These are phyloP conservation scores for Alloascoidea hylecoeti DNA, from an alignment of 805 yeast genomes.

Conservation along the genomic window DNA sequence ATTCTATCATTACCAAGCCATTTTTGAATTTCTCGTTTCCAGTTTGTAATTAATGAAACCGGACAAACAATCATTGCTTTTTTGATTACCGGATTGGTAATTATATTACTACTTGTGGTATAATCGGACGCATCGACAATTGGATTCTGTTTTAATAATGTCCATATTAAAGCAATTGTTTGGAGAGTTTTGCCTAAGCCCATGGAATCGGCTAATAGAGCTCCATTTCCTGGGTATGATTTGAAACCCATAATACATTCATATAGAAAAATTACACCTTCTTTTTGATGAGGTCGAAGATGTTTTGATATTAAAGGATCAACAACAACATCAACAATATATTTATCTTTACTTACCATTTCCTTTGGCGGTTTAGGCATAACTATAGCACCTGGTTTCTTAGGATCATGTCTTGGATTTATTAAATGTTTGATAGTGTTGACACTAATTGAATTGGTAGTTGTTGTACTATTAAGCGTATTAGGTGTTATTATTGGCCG, in stretches of 20 bases:
- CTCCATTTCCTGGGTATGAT: conserved; percentile 43
- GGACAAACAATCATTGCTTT: conserved; percentile 82
- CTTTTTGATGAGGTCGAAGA: conserved; percentile 76
- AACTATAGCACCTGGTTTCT: conserved; percentile 14
- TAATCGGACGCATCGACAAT: conserved; percentile 17
- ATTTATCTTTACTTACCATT: conserved; percentile 6
- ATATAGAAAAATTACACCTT: conserved; percentile 72
- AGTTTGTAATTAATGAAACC: conserved; percentile 73
- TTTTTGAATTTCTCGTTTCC: conserved; percentile 80
- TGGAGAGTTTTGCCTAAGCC: conserved; percentile 86
- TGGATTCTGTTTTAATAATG: conserved; percentile 58
- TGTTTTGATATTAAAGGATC: conserved; percentile 22
- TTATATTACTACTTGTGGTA: conserved; percentile 15
- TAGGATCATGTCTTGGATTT: conserved; percentile 10
- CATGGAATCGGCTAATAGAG: conserved; percentile 92
- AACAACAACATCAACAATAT: conserved; percentile 16
- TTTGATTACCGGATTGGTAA: conserved; percentile 25
- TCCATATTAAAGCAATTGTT: conserved; percentile 78
- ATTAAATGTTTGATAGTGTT: conserved; percentile 3
- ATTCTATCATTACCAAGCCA: conserved; percentile 65
- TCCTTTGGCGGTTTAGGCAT: conserved; percentile 11
- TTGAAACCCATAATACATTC: conserved; percentile 68
- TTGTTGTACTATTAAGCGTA: background rate
- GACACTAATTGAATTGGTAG: conserved; percentile 5
- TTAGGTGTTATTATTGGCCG: background rate